Evolutionary conservation across 148 eudicot genomes (phyloP), one percentile per base, ranked within the genome.

Genomic region (Suaeda aralocaspica): DNA sequence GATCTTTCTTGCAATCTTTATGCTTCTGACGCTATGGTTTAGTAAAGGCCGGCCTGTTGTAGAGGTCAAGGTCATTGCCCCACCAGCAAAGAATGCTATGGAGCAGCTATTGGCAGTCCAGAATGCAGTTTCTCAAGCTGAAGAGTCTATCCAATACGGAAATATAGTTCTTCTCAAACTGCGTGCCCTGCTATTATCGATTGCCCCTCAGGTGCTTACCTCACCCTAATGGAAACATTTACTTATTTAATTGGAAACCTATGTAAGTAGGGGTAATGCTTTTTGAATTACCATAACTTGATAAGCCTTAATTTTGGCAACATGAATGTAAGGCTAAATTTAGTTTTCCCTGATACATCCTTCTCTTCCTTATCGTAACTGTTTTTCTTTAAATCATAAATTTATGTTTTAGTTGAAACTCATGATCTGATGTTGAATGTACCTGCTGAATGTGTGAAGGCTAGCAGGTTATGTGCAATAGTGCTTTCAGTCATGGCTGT

Each of bases 81-180:
- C 98, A 21, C 96, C 95, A 52, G 55, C 90, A 36, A 88, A 85
- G 91, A 93, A 82, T 77, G 84, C 86, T 9, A 77, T 93, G 91
- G 98, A 93, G 76, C 98, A 93, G 73, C 89, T 93, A 45, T 78
- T 88, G 85, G 98, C 98, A 49, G 89, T 93, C 59, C 98, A 93
- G 75, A 93, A 81, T 79, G 92, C 85, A 58, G 77, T 93, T 74
- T 84, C 98, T 67, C 89, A 85, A 79, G 85, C 86, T 51, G 96
- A 90, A 79, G 96, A 87, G 86, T 72, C 81, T 68, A 76, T 93
- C 80, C 96, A 90, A 78, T 89, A 82, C 64, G 95, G 87, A 76
- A 93, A 93, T 68, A 70, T 93, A 31, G 67, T 87, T 77, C 90
- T 93, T 64, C 88, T 93, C 59, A 93, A 93, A 73, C 57, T 84